A percentile compares a stretch with the other conserved stretches of the same genome.
These are phyloP conservation scores for Lavandula angustifolia DNA, from an alignment of 257 asterid species.

Conservation along the genomic window DNA sequence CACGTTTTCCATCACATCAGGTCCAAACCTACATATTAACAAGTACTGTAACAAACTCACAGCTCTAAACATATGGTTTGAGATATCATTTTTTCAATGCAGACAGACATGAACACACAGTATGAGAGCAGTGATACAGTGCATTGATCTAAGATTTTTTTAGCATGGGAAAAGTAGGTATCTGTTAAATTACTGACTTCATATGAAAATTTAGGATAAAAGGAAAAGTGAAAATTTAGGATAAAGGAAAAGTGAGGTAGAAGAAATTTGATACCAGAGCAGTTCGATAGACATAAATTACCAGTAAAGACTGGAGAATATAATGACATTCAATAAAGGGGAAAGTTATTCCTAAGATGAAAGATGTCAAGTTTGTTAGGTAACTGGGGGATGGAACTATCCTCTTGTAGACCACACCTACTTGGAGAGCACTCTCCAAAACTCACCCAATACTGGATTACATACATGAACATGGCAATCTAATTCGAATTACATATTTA, in stretches of 20 bases:
- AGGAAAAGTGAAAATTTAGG: slow-evolving; percentile 2
- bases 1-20: slow-evolving; percentile 90
- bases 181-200: background rate
- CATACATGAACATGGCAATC: slow-evolving; percentile 12
- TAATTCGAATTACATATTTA: background rate
- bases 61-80: slow-evolving; percentile 18
- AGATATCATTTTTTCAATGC: slow-evolving; percentile 5
- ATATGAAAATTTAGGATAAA: slow-evolving; percentile 1
- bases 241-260: slow-evolving; percentile 14
- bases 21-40: slow-evolving; percentile 72
- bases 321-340: background rate
- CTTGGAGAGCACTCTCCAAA: slow-evolving; percentile 10
- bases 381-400: slow-evolving; percentile 13
- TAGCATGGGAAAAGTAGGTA: background rate
- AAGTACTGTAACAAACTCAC: slow-evolving; percentile 12
- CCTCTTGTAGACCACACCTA: slow-evolving; percentile 8
- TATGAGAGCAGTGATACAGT: slow-evolving; percentile 15
- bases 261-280: slow-evolving; percentile 5
- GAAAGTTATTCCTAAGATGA: slow-evolving; percentile 7
- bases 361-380: slow-evolving; percentile 1
- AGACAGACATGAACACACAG: slow-evolving; percentile 13
- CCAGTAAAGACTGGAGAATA: slow-evolving; percentile 6
- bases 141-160: slow-evolving; percentile 21
- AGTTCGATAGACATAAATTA: background rate
- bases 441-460: background rate